Evolutionary conservation across 257 asterid genomes (phyloP).

Genomic region (Penstemon barbatus): DNA sequence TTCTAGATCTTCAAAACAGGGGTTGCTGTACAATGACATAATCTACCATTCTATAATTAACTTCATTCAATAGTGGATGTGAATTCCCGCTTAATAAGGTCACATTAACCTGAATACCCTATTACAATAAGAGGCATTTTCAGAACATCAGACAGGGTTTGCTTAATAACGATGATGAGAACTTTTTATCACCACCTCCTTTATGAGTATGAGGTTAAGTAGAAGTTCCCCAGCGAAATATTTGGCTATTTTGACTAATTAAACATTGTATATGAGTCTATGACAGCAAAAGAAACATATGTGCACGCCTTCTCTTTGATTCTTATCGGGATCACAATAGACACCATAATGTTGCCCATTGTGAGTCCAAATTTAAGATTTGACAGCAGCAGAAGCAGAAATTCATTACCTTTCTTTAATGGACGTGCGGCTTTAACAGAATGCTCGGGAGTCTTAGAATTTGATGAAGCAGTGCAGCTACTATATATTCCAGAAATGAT

Average conservation of each 20-base stretch:
- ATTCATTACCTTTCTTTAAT: constrained; percentile 65
- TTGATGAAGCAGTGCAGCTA: constrained; percentile 57
- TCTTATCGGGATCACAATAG: neutral
- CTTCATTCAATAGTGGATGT: no score
- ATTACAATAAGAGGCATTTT: no score
- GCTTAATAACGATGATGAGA: no score
- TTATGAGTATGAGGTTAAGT: no score
- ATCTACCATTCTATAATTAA: neutral
- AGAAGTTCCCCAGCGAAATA: no score
- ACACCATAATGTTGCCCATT: neutral
- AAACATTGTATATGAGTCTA: neutral
- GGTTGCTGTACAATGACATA: constrained; percentile 4
- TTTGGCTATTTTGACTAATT: neutral
- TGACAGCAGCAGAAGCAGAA: constrained; percentile 13
- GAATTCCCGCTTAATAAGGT: no score
- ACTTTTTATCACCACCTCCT: no score
- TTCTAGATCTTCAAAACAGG: constrained; percentile 8
- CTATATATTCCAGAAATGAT: constrained; percentile 69
- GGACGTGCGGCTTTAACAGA: constrained; percentile 54
- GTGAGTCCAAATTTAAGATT: constrained; percentile 1
- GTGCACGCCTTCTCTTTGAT: no score
- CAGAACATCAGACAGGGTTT: no score
- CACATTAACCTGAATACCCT: no score
- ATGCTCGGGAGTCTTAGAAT: constrained; percentile 45
- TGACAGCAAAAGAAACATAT: no score